Percentiles rank a stretch among this genome's conserved stretches.
Conservation (phyloP, 805 yeast genomes). For the Maudiozyma serrabonitensis region DNA sequence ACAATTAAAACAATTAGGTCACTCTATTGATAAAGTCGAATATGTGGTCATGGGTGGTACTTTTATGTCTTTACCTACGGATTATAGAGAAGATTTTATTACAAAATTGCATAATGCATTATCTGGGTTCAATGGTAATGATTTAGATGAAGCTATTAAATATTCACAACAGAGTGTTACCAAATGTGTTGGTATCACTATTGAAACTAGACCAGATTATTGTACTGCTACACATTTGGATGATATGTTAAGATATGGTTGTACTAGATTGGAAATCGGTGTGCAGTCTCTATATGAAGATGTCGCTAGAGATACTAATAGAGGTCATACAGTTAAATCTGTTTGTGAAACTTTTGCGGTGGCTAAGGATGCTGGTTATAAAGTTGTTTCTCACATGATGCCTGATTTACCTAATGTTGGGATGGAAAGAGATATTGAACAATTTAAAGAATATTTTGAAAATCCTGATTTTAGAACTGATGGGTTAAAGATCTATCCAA, state of each 20-base stretch:
- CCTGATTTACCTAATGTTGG: slow-evolving; percentile 98
- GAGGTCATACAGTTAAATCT: slow-evolving; percentile 95
- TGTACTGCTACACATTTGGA: slow-evolving; percentile 92
- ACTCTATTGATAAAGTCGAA: slow-evolving; percentile 93
- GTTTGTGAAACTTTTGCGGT: slow-evolving; percentile 92
- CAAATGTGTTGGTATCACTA: slow-evolving; percentile 96
- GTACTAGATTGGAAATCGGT: slow-evolving; percentile 93
- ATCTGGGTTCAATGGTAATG: slow-evolving; percentile 80
- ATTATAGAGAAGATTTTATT: slow-evolving; percentile 83
- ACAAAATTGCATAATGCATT: slow-evolving; percentile 88
- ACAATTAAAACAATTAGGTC: slow-evolving; percentile 90
- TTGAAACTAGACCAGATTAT: slow-evolving; percentile 97
- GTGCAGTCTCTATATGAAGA: slow-evolving; percentile 97
- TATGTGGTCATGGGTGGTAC: slow-evolving; percentile 99
- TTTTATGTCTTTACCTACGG: slow-evolving; percentile 87
- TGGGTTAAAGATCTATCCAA: slow-evolving; percentile 91
- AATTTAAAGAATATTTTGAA: slow-evolving; percentile 91
- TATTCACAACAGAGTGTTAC: slow-evolving; percentile 91
- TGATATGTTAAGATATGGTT: slow-evolving; percentile 93
- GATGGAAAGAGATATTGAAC: slow-evolving; percentile 95
- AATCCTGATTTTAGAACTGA: slow-evolving; percentile 96
- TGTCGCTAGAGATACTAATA: slow-evolving; percentile 94
- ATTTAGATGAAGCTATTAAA: slow-evolving; percentile 81
- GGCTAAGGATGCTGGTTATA: slow-evolving; percentile 97
- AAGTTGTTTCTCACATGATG: slow-evolving; percentile 98